Base-by-base conservation (phyloP, 1,139 yeast species). In the Geotrichum histeridarum region DNA sequence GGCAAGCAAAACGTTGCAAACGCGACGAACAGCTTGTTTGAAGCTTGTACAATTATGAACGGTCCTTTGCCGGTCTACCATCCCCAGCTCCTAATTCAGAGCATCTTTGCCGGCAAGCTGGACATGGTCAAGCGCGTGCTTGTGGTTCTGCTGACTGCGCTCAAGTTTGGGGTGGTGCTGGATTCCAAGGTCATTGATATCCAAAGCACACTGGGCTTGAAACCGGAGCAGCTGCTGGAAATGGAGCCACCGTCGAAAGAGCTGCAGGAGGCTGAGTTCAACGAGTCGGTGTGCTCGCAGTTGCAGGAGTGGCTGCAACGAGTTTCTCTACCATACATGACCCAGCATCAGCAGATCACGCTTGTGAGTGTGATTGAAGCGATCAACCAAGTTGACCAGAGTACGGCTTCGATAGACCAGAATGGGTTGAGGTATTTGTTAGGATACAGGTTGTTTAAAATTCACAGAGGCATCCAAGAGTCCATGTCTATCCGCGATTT, bases 51-150 rank as follows among this genome's bases (percentile, higher is more conserved):
- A 15, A 83, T 89, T 1, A 72, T 93, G 54, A 90, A 90, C 70
- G 96, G 96, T 32, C 94, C 95, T 0, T 69, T 93, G 37, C 97
- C 98, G 0, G 72, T 90, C 0, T 93, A 87, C 64, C 98, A 93
- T 65, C 99, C 99, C 0, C 96, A 89, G 67, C 79, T 89, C 57
- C 71, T 93, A 43, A 84, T 90, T 50, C 97, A 91, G 66, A 74
- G 85, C 2, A 68, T 91, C 15, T 83, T 85, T 63, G 79, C 82
- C 63, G 85, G 83, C 37, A 83, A 85, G 61, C 61, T 78, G 11
- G 71, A 72, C 4, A 65, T 82, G 4, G 94, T 83, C 0, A 77
- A 81, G 58, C 77, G 75, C 38, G 75, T 91, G 1, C 64, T 91
- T 27, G 72, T 79, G 5, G 70, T 74, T 15, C 71, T 91, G 45